Evolutionary conservation across 78 protist species (phyloP).

Genomic region (Dictyostelium purpureum): DNA sequence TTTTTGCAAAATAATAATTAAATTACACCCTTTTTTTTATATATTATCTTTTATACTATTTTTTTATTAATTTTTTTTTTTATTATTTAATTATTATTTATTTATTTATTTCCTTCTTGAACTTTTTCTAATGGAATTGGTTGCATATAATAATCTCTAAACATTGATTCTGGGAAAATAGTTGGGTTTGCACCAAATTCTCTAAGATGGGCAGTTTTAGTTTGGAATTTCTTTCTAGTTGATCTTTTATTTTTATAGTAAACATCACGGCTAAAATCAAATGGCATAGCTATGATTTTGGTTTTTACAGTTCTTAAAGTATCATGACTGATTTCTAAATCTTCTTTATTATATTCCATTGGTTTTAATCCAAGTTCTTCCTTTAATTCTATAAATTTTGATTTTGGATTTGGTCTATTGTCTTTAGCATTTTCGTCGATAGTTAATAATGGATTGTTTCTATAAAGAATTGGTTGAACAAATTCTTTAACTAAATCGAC

Average conservation of each 20-base stretch:
- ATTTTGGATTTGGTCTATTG: not conserved
- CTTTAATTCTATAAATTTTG: not conserved
- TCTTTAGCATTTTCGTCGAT: not conserved
- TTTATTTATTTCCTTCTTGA: conserved; percentile 19
- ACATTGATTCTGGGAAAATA: conserved; percentile 74
- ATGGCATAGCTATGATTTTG: conserved; percentile 76
- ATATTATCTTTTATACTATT: not conserved
- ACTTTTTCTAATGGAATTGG: conserved; percentile 48
- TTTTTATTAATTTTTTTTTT: not conserved
- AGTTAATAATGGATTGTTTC: no score
- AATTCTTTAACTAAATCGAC: no score
- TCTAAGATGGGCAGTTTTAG: conserved; percentile 15
- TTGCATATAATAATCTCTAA: conserved; percentile 32
- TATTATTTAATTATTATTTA: not conserved
- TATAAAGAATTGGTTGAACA: no score
- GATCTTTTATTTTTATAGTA: conserved; percentile 52
- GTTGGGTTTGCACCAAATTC: conserved; percentile 58
- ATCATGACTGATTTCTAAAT: conserved; percentile 7
- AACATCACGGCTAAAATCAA: conserved; percentile 10
- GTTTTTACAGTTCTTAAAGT: conserved; percentile 32
- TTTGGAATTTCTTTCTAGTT: not conserved
- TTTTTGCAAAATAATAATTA: no score
- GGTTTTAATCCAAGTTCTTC: not conserved
- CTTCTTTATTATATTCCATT: not conserved
- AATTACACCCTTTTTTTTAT: no score